Evolutionary conservation across 2,329 filamentous ascomycete species (phyloP).

Genomic region (Diaporthe destruens): DNA sequence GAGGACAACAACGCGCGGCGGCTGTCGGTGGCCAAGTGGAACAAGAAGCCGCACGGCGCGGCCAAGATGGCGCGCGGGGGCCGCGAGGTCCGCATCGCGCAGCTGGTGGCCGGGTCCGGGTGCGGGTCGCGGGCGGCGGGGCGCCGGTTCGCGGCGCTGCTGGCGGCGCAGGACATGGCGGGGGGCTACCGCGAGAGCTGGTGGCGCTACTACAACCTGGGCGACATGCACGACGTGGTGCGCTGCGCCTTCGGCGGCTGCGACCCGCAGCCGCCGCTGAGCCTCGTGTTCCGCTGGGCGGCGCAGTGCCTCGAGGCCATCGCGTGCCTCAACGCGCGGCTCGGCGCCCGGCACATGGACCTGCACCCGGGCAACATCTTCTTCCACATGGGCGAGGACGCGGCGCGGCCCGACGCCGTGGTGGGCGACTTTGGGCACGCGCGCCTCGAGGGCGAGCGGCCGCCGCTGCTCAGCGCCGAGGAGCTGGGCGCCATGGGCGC

Average conservation of each 20-base stretch:
- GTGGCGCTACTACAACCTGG: background rate
- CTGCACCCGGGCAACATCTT: background rate
- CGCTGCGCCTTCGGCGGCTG: no score
- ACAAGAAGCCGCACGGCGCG: background rate
- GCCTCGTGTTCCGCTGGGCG: background rate
- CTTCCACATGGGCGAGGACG: background rate
- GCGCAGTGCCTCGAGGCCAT: conserved; percentile 1
- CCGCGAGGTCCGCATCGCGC: background rate
- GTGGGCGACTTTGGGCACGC: background rate
- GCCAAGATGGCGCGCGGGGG: background rate
- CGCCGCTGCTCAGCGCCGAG: rapidly evolving
- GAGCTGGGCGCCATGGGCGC: background rate
- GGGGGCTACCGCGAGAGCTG: background rate
- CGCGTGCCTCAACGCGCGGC: background rate
- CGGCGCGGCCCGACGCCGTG: background rate
- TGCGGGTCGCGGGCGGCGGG: no score
- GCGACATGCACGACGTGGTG: background rate
- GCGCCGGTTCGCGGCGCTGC: background rate
- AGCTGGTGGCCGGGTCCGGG: background rate
- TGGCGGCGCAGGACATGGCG: background rate
- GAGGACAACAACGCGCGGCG: background rate
- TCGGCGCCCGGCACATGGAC: background rate
- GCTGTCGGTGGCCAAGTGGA: conserved; percentile 10
- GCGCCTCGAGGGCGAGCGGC: background rate
- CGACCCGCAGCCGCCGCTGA: background rate